These are phyloP conservation scores for Alternaria metachromatica DNA, from an alignment of 2,329 filamentous ascomycete genomes.

Conservation along the genomic window DNA sequence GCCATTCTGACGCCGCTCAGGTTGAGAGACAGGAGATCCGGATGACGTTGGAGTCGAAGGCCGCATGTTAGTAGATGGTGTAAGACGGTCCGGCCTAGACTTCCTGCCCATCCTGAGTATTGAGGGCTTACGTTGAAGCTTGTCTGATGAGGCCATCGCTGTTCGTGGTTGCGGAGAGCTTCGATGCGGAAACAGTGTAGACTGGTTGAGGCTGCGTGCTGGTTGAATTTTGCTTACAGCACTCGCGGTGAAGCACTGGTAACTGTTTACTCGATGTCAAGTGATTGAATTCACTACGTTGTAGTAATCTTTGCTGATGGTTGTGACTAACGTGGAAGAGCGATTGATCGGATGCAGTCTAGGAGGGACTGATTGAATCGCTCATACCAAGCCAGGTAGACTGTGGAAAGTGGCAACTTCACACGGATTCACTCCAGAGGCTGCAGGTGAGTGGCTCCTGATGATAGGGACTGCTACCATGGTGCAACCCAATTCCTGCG, in stretches of 20 bases:
- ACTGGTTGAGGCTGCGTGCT: background rate
- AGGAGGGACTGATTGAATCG: background rate
- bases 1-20: background rate
- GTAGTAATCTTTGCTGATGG: background rate
- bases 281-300: background rate
- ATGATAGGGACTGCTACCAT: background rate
- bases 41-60: background rate
- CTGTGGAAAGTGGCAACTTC: background rate
- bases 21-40: background rate
- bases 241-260: background rate
- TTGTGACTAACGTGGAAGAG: background rate
- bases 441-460: background rate
- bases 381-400: background rate
- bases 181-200: background rate
- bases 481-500: background rate
- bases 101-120: background rate
- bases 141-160: background rate
- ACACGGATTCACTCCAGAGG: background rate
- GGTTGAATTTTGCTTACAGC: background rate
- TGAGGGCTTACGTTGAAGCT: constrained; percentile 1
- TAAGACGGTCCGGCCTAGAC: background rate
- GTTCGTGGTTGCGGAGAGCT: background rate
- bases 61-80: background rate
- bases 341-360: background rate
- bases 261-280: background rate